These are phyloP conservation scores for Xylaria polymorpha DNA, from an alignment of 2,329 filamentous ascomycete species.

Conservation along the genomic window DNA sequence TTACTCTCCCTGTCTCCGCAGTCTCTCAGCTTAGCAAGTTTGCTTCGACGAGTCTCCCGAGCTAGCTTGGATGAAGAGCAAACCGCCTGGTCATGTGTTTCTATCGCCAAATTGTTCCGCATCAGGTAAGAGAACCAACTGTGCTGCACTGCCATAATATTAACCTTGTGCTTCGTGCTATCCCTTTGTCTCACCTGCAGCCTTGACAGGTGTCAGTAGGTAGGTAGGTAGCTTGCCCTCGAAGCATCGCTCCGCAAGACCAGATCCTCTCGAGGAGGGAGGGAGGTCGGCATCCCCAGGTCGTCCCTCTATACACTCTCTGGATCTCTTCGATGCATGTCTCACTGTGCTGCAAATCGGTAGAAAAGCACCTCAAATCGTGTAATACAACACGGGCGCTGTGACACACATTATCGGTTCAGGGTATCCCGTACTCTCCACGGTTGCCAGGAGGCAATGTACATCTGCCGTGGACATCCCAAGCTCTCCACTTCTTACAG, in stretches of 20 bases:
- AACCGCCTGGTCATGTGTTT: not conserved
- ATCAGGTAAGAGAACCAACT: not conserved
- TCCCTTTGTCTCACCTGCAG: not conserved
- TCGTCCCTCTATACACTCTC: not conserved
- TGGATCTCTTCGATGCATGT: slow-evolving; percentile 19
- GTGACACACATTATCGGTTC: slow-evolving; percentile 8
- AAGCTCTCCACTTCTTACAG: not conserved
- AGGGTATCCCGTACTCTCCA: not conserved
- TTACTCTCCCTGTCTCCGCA: not conserved
- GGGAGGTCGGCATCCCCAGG: not conserved
- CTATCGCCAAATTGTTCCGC: not conserved
- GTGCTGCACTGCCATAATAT: not conserved
- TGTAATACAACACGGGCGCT: slow-evolving; percentile 23
- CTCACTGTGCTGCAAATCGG: slow-evolving; percentile 24
- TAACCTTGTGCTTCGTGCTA: not conserved
- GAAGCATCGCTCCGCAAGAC: not conserved
- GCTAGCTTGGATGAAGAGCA: not conserved
- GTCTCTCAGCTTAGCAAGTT: not conserved
- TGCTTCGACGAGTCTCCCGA: not conserved
- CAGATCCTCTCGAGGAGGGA: not conserved
- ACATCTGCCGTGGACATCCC: not conserved
- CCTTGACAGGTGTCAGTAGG: slow-evolving; percentile 1
- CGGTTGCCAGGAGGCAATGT: not conserved
- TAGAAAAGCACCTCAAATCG: not conserved
- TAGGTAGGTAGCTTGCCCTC: not conserved